Conservation (phyloP, 176 grass and related monocot species). For the Oryza nivara region DNA sequence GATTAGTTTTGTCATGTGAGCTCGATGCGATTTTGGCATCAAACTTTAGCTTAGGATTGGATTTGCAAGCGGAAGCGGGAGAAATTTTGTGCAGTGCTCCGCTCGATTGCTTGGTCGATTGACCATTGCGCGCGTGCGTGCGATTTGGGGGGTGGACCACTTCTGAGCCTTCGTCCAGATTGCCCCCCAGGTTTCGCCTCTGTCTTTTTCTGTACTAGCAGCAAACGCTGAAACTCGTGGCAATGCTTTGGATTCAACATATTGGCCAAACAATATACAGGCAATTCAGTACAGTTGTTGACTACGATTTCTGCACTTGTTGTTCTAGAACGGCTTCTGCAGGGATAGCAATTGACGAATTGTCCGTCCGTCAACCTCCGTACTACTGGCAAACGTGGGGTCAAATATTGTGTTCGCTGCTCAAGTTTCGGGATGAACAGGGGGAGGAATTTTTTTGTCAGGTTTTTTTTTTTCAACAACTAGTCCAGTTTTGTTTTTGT, state of each 20-base stretch:
- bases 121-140: background rate
- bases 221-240: conserved; percentile 30
- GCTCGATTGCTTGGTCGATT: background rate
- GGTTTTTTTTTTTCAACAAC: too few relatives aligned
- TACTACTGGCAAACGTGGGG: too few relatives aligned
- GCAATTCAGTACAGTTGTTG: background rate
- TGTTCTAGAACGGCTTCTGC: background rate
- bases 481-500: too few relatives aligned
- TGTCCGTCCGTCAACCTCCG: too few relatives aligned
- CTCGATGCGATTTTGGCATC: background rate
- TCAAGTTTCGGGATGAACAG: too few relatives aligned
- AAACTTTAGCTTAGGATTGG: background rate
- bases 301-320: background rate
- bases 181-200: background rate
- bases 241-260: background rate
- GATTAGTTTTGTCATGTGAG: background rate
- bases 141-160: conserved; percentile 14
- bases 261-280: conserved; percentile 14
- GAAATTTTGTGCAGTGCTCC: background rate
- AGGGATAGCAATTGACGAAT: too few relatives aligned
- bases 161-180: background rate
- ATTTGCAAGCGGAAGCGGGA: background rate
- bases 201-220: background rate
- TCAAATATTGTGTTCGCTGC: too few relatives aligned
- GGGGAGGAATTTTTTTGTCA: too few relatives aligned